A percentile compares a stretch with the other conserved stretches of the same genome.
These are phyloP conservation scores for Nephelium lappaceum DNA, from an alignment of 345 rosid genomes.

Conservation along the genomic window DNA sequence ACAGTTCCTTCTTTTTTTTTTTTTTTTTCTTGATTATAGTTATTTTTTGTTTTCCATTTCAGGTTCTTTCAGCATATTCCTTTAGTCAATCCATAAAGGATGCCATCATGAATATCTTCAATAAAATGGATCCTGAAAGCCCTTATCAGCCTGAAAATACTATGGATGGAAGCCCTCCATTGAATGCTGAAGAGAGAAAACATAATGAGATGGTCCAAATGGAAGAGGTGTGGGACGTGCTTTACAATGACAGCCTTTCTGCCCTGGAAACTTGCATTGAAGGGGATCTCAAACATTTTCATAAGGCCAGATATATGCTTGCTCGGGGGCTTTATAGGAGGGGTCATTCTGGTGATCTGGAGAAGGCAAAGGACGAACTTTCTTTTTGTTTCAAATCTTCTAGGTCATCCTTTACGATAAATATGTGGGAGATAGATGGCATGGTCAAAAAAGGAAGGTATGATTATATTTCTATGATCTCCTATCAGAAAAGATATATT, in stretches of 20 bases:
- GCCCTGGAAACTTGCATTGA: constrained; percentile 87
- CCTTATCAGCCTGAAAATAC: constrained; percentile 38
- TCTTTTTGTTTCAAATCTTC: constrained; percentile 94
- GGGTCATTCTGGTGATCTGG: constrained; percentile 74
- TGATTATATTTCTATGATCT: constrained; percentile 6
- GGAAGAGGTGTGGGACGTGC: constrained; percentile 83
- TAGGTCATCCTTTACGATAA: constrained; percentile 88
- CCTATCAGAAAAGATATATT: neutral
- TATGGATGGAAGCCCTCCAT: constrained; percentile 44
- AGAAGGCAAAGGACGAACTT: constrained; percentile 91
- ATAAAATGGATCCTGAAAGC: constrained; percentile 49
- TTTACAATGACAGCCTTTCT: constrained; percentile 83
- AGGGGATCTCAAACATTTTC: constrained; percentile 98
- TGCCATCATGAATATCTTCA: constrained; percentile 47
- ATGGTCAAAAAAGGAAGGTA: constrained; percentile 97
- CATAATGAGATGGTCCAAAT: constrained; percentile 47
- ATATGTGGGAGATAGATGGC: constrained; percentile 99
- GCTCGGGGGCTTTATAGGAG: constrained; percentile 84
- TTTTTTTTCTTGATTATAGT: constrained; percentile 18
- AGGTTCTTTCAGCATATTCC: constrained; percentile 70
- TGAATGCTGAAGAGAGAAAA: constrained; percentile 38
- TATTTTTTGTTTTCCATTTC: constrained; percentile 29
- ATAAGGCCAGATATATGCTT: constrained; percentile 96
- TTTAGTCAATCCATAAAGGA: constrained; percentile 66
- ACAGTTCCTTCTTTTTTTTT: neutral